These are phyloP conservation scores for Eragrostis nindensis DNA, from an alignment of 176 grass and related monocot genomes.

Conservation along the genomic window DNA sequence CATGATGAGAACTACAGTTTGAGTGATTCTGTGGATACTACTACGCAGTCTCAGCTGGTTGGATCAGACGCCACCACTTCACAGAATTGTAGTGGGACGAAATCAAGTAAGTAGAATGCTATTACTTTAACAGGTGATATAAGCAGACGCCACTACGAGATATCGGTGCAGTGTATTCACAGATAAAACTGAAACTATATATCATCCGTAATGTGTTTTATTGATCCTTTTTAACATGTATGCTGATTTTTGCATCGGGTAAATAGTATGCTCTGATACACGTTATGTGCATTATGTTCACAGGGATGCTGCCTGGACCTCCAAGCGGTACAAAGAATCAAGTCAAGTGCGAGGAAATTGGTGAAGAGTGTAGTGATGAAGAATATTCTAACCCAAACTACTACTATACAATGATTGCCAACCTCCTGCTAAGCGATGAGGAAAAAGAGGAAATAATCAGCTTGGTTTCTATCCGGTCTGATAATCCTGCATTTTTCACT, in stretches of 20 bases:
- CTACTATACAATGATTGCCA: constrained; percentile 13
- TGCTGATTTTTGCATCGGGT: background rate
- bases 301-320: constrained; percentile 24
- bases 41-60: too few species aligned
- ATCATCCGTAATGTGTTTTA: background rate
- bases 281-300: background rate
- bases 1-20: too few species aligned
- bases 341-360: constrained; percentile 9
- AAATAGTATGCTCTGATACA: too few species aligned
- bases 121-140: too few species aligned
- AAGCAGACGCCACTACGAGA: too few species aligned
- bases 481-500: constrained; percentile 53
- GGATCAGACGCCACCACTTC: too few species aligned
- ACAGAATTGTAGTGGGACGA: too few species aligned
- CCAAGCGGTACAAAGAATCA: background rate
- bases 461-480: constrained; percentile 10
- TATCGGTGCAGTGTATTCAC: too few species aligned
- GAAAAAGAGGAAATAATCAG: constrained; percentile 21
- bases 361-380: constrained; percentile 27
- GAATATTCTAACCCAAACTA: background rate
- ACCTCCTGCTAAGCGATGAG: background rate
- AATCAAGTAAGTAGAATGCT: too few species aligned
- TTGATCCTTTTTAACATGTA: background rate
- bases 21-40: too few species aligned
- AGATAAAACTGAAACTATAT: too few species aligned